Percentiles rank a stretch among this genome's conserved stretches.
phyloP scores from a whole-genome alignment of 345 rosid genomes.

The Gossypium bickii region DNA sequence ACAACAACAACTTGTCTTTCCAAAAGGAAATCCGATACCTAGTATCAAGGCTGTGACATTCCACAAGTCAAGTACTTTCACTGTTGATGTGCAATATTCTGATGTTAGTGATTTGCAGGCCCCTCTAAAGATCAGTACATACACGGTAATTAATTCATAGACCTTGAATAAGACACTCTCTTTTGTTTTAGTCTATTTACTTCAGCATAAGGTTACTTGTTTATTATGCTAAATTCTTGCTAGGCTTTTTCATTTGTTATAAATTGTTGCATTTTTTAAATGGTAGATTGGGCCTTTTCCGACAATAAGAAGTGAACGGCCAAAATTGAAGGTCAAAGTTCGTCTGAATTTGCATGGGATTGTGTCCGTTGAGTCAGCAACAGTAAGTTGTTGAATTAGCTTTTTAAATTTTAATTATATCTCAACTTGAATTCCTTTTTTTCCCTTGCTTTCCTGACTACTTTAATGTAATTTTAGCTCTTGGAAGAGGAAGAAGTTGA shows the following conservation, averaged over 20 bases:
- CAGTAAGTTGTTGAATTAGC: conserved; percentile 39
- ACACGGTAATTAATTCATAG: conserved; percentile 43
- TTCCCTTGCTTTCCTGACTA: neutral
- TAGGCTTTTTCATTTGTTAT: neutral
- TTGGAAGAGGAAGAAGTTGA: conserved; percentile 92
- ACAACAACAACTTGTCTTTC: conserved; percentile 74
- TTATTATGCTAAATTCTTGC: neutral
- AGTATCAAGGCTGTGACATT: conserved; percentile 84
- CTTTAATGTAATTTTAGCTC: conserved; percentile 44
- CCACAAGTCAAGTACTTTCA: conserved; percentile 69
- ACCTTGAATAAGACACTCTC: neutral
- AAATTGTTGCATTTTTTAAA: conserved; percentile 15
- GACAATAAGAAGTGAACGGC: conserved; percentile 58
- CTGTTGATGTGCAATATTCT: conserved; percentile 68
- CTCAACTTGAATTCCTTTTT: neutral
- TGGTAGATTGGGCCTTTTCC: conserved; percentile 92
- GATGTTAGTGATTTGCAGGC: conserved; percentile 61
- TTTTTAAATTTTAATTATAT: neutral
- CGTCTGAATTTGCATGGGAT: conserved; percentile 85
- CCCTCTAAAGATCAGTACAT: conserved; percentile 75
- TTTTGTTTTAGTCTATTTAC: neutral
- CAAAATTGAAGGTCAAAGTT: conserved; percentile 84
- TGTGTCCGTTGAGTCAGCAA: conserved; percentile 77
- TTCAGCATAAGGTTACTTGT: neutral
- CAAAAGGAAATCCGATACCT: conserved; percentile 82